These are phyloP conservation scores for Skeletonema costatum DNA, from an alignment of 108 stramenopile genomes.

Conservation along the genomic window DNA sequence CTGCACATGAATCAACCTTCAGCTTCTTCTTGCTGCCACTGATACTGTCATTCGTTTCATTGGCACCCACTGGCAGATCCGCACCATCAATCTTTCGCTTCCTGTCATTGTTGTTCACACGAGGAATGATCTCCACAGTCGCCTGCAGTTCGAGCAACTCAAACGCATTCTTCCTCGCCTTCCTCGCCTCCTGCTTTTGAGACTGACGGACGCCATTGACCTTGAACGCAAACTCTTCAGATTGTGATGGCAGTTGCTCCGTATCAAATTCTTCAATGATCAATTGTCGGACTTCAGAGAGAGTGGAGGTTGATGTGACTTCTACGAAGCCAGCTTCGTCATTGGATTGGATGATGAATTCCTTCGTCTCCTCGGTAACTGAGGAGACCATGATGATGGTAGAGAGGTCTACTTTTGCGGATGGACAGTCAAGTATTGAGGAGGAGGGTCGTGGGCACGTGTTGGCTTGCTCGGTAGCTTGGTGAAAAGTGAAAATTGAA, in stretches of 20 bases:
- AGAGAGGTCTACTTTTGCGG: neutral
- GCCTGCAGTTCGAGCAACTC: conserved; percentile 12
- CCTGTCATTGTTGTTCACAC: neutral
- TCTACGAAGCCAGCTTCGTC: conserved; percentile 14
- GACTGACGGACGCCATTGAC: conserved; percentile 29
- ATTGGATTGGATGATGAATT: conserved; percentile 24
- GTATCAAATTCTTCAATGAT: conserved; percentile 43
- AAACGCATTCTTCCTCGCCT: conserved; percentile 28
- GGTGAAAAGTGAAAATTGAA: too few species aligned
- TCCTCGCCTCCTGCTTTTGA: conserved; percentile 38
- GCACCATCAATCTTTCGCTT: neutral
- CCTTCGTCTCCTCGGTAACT: conserved; percentile 1
- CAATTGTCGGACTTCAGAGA: conserved; percentile 24
- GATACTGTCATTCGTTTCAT: neutral
- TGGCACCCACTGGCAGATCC: neutral
- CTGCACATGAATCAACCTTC: neutral
- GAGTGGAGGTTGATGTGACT: conserved; percentile 9
- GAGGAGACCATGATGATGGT: neutral
- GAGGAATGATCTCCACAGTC: conserved; percentile 10
- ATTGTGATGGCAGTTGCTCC: conserved; percentile 21
- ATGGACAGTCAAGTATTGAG: too few species aligned
- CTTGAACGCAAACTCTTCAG: conserved; percentile 20
- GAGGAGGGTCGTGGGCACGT: too few species aligned
- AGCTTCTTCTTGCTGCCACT: neutral
- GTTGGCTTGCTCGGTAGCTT: too few species aligned